Base-by-base conservation (phyloP, 768 basidiomycete genomes). In the Cytidiella melzeri region DNA sequence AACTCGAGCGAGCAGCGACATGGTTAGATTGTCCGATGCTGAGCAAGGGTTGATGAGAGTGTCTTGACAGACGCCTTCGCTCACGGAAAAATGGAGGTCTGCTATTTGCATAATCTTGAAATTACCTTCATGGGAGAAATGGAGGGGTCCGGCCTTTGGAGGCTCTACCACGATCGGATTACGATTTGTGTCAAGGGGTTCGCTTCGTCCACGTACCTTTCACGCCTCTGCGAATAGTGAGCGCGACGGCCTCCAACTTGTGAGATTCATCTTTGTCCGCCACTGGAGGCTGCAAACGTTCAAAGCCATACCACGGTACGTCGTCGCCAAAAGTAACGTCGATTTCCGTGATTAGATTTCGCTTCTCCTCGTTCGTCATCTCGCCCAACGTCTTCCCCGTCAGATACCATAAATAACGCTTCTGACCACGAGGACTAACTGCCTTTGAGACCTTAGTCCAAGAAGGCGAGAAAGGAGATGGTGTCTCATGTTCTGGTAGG, bases 41-140 rank as follows among this genome's bases (percentile, higher is more conserved):
- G 66, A 63, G 47, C 80, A 77, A 9, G 83, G 71, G 20, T 67
- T 30, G 30, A 76, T 63, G 19, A 67, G 61, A 2, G 86, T 85
- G 52, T 96, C 92, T 30, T 79, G 76, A 61, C 95, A 97, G 6
- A 67, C 57, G 2, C 92, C 92, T 27, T 76, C 74, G 3, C 83
- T 79, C 44, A 93, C 90, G 0, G 88, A 89, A 67, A 80, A 98
- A 64, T 99, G 95, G 24, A 99, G 73, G 64, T 99, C 95, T 4
- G 95, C 95, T 26, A 97, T 76, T 69, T 92, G 87, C 39, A 94
- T 70, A 51, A 95, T 81, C 64, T 84, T 94, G 79, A 93, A 94
- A 43, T 79, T 84, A 3, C 95, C 95, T 21, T 85, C 76, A 23
- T 66, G 72, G 20, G 83, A 82, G 70, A 99, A 96, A 55, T 89